A percentile compares a stretch with the other conserved stretches of the same genome.
phyloP scores from a whole-genome alignment of 176 grass and related monocot genomes.

The Guadua angustifolia region DNA sequence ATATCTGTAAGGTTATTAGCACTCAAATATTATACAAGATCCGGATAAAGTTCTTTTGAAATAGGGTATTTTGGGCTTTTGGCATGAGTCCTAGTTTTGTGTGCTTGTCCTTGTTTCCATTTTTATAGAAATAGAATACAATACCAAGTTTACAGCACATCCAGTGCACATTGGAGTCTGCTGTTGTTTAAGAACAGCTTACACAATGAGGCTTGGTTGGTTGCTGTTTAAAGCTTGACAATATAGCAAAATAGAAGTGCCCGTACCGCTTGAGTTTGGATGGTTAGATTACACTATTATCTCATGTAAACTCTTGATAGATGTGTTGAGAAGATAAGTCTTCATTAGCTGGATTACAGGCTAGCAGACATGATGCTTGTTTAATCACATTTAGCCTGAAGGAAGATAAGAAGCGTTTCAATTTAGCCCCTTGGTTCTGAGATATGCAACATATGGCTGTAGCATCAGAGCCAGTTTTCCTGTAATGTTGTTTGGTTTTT shows the following conservation, averaged over 20 bases:
- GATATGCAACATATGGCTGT: neutral
- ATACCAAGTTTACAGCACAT: constrained; percentile 1
- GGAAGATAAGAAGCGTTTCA: constrained; percentile 10
- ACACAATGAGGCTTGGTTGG: neutral
- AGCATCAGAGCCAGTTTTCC: constrained; percentile 11
- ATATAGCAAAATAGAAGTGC: neutral
- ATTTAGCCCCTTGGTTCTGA: constrained; percentile 1
- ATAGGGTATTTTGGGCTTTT: neutral
- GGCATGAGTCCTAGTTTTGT: neutral
- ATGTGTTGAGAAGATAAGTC: neutral
- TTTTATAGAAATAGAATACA: neutral
- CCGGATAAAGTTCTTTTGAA: neutral
- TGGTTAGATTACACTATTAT: neutral
- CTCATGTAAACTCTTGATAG: constrained; percentile 3
- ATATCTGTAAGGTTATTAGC: constrained; percentile 26
- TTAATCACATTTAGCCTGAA: constrained; percentile 27
- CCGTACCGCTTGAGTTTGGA: neutral
- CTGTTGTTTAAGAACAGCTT: neutral
- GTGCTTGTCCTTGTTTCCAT: neutral
- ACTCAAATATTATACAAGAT: constrained; percentile 1
- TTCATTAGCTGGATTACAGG: neutral
- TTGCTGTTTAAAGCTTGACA: constrained; percentile 1
- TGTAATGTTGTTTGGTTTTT: neutral
- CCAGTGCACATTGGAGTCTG: neutral
- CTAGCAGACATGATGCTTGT: constrained; percentile 2